Evolutionary conservation across 2,329 filamentous ascomycete species (phyloP).

Genomic region (Penicillium sclerotiorum): DNA sequence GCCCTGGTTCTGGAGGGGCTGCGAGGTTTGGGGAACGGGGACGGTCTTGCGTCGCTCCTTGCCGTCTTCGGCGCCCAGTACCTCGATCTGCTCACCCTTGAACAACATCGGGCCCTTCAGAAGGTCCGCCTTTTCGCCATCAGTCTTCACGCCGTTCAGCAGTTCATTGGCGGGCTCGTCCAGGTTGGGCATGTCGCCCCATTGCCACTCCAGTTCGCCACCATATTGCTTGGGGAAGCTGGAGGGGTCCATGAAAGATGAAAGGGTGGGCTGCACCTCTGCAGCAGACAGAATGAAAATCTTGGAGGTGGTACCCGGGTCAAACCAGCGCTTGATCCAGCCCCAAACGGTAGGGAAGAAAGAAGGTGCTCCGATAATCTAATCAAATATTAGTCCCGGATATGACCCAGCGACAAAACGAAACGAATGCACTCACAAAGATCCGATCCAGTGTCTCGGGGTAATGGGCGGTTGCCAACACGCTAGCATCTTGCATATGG

Average conservation of each 20-base stretch:
- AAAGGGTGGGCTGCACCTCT: conserved; percentile 76
- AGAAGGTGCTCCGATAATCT: conserved; percentile 83
- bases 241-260: conserved; percentile 75
- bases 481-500: conserved; percentile 91
- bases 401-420: not conserved
- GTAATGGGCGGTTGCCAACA: conserved; percentile 88
- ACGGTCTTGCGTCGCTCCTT: conserved; percentile 32
- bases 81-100: conserved; percentile 35
- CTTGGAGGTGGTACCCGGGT: conserved; percentile 90
- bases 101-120: conserved; percentile 41
- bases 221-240: conserved; percentile 91
- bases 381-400: not conserved
- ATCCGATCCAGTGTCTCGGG: conserved; percentile 89
- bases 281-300: conserved; percentile 81
- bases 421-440: conserved; percentile 53
- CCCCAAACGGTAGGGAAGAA: conserved; percentile 92
- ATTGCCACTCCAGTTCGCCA: conserved; percentile 79
- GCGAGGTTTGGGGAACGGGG: conserved; percentile 22
- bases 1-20: conserved; percentile 1
- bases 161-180: conserved; percentile 55
- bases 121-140: conserved; percentile 30
- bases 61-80: conserved; percentile 39
- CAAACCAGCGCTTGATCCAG: conserved; percentile 95
- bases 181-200: conserved; percentile 73
- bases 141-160: conserved; percentile 30